Conservation (phyloP, 2,329 filamentous ascomycete genomes). For the Geoglossum cookeanum region DNA sequence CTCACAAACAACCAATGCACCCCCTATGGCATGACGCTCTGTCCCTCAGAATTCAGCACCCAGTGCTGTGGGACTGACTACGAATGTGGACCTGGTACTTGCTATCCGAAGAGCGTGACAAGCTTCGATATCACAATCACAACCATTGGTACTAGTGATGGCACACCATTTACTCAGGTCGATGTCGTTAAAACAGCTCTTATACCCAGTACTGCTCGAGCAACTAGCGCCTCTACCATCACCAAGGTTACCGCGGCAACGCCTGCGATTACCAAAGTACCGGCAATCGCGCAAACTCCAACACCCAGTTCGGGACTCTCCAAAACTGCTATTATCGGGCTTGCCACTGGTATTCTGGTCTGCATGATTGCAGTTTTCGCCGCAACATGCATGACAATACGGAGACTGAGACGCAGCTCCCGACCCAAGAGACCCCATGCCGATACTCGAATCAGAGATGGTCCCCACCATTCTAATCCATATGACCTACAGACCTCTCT, state of each 20-base stretch:
- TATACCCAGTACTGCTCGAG: not conserved
- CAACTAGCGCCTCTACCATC: not conserved
- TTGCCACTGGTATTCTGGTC: not conserved
- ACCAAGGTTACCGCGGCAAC: not conserved
- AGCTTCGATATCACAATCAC: not conserved
- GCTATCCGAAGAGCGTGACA: not conserved
- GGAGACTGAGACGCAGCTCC: not conserved
- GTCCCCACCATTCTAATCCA: no score
- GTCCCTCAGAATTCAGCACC: not conserved
- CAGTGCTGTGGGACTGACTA: slow-evolving; percentile 1
- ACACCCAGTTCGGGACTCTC: not conserved
- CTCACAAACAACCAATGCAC: not conserved
- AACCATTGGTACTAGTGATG: not conserved
- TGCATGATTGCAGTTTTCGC: not conserved
- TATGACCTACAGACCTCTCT: no score
- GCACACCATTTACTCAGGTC: not conserved
- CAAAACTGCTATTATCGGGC: not conserved
- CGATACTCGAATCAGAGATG: no score
- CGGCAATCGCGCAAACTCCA: not conserved
- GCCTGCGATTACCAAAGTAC: not conserved
- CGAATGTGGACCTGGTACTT: not conserved
- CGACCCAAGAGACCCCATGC: not conserved
- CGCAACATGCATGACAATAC: not conserved
- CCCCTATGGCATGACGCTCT: not conserved
- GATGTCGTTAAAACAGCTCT: not conserved